Percentiles rank a stretch among this genome's conserved stretches.
Evolutionary conservation across 2,329 filamentous ascomycete genomes (phyloP).

Genomic region (Trichoderma koningiopsis): DNA sequence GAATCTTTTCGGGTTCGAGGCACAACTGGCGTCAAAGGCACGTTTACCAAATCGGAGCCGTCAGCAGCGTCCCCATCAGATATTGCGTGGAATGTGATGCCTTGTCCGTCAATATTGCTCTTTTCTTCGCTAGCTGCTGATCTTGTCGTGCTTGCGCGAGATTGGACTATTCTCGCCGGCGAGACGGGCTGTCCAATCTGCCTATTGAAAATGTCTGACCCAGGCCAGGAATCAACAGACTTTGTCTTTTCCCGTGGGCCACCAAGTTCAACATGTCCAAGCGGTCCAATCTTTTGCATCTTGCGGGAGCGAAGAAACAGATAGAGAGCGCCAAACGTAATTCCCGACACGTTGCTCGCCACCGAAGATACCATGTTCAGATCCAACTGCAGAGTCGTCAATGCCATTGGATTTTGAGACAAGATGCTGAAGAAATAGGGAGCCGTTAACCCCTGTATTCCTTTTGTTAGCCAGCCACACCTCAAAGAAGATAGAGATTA

Average conservation of each 20-base stretch:
- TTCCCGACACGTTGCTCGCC: conserved; percentile 65
- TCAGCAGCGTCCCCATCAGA: neutral
- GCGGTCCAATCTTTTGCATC: conserved; percentile 55
- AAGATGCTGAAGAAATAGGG: conserved; percentile 65
- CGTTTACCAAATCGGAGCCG: neutral
- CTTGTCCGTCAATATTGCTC: neutral
- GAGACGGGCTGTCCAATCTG: conserved; percentile 31
- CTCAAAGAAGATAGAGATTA: neutral
- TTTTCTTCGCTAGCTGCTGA: neutral
- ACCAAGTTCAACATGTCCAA: conserved; percentile 47
- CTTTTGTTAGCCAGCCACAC: neutral
- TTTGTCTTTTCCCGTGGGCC: conserved; percentile 39
- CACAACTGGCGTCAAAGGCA: neutral
- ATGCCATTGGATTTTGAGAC: conserved; percentile 45
- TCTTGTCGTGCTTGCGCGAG: conserved; percentile 8
- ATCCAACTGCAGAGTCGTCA: conserved; percentile 41
- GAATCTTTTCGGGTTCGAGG: conserved; percentile 27
- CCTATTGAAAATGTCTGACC: conserved; percentile 28
- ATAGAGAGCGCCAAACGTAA: conserved; percentile 66
- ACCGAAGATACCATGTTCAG: conserved; percentile 66
- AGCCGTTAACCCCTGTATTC: conserved; percentile 55
- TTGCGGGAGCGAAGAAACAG: conserved; percentile 67
- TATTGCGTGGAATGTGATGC: neutral
- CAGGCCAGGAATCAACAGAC: conserved; percentile 19
- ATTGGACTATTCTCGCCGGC: conserved; percentile 16